phyloP scores from a whole-genome alignment of 495 filamentous ascomycete genomes.

The Choiromyces venosus region DNA sequence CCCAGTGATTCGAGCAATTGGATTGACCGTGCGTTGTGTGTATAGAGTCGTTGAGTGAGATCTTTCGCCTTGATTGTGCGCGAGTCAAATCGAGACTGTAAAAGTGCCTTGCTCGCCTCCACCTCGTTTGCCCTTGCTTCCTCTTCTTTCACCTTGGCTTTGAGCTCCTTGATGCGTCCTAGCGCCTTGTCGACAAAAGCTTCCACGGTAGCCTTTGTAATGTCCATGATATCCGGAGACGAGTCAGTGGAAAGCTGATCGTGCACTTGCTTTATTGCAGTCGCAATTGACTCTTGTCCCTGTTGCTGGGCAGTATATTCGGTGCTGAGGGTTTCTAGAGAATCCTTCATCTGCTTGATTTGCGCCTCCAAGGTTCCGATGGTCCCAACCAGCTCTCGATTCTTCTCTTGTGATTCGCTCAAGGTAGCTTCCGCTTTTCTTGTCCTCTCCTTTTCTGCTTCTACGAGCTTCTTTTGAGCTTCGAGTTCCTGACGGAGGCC shows the following conservation, averaged over 20 bases:
- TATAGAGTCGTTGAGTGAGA: slow-evolving; percentile 70
- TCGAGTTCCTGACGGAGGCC: slow-evolving; percentile 52
- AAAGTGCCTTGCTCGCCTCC: slow-evolving; percentile 58
- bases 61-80: slow-evolving; percentile 69
- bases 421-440: slow-evolving; percentile 36
- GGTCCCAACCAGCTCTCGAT: slow-evolving; percentile 19
- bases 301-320: slow-evolving; percentile 42
- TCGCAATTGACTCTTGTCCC: slow-evolving; percentile 35
- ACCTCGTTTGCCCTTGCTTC: slow-evolving; percentile 55
- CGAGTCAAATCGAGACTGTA: slow-evolving; percentile 55
- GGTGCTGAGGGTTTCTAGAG: slow-evolving; percentile 51
- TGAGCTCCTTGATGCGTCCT: slow-evolving; percentile 43
- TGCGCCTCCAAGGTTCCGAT: slow-evolving; percentile 28
- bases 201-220: slow-evolving; percentile 29
- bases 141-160: slow-evolving; percentile 54
- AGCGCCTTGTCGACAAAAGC: slow-evolving; percentile 23
- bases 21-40: slow-evolving; percentile 68
- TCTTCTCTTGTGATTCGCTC: slow-evolving; percentile 19
- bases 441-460: slow-evolving; percentile 44
- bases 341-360: slow-evolving; percentile 56
- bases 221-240: slow-evolving; percentile 20
- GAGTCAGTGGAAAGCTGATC: slow-evolving; percentile 18
- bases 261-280: slow-evolving; percentile 43
- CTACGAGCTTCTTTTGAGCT: slow-evolving; percentile 50
- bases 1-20: slow-evolving; percentile 79